phyloP scores from a whole-genome alignment of 2,329 filamentous ascomycete genomes.

The Gliomastix tumulicola region DNA sequence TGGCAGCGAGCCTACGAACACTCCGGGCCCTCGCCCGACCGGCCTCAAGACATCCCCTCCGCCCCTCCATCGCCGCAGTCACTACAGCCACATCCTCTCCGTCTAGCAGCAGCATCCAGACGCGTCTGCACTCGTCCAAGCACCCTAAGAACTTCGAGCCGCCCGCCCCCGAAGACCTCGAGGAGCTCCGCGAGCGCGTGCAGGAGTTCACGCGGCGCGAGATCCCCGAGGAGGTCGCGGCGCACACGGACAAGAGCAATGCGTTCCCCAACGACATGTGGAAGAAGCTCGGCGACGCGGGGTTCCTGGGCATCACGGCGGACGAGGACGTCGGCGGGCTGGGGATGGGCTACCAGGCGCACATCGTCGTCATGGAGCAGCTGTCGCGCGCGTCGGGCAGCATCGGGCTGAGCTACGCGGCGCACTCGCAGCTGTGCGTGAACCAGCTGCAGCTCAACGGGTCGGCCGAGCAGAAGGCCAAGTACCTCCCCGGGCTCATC shows the following conservation, averaged over 20 bases:
- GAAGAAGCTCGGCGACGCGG: conserved; percentile 86
- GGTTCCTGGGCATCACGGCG: conserved; percentile 86
- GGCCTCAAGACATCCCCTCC: conserved; percentile 4
- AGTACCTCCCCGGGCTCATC: conserved; percentile 74
- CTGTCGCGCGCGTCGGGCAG: conserved; percentile 78
- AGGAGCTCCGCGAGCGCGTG: conserved; percentile 75
- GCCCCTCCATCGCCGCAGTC: not conserved
- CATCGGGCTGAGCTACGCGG: conserved; percentile 87
- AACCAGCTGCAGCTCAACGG: conserved; percentile 95
- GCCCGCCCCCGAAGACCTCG: conserved; percentile 65
- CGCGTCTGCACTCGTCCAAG: conserved; percentile 45
- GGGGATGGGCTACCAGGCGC: conserved; percentile 91
- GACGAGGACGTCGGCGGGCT: conserved; percentile 88
- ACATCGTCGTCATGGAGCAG: conserved; percentile 94
- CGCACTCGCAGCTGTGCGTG: conserved; percentile 91
- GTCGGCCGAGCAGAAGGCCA: conserved; percentile 67
- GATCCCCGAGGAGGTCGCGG: conserved; percentile 76
- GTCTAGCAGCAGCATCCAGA: conserved; percentile 25
- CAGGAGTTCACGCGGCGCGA: conserved; percentile 87
- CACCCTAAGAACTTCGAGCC: conserved; percentile 58
- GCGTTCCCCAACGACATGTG: conserved; percentile 88
- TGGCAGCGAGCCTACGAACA: conserved; percentile 10
- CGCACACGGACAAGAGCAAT: conserved; percentile 77
- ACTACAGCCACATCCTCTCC: too few relatives aligned
- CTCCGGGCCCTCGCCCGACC: conserved; percentile 20